A percentile compares a stretch with the other conserved stretches of the same genome.
phyloP scores from a whole-genome alignment of 805 yeast genomes.

The Lipomyces spencermartinsiae region DNA sequence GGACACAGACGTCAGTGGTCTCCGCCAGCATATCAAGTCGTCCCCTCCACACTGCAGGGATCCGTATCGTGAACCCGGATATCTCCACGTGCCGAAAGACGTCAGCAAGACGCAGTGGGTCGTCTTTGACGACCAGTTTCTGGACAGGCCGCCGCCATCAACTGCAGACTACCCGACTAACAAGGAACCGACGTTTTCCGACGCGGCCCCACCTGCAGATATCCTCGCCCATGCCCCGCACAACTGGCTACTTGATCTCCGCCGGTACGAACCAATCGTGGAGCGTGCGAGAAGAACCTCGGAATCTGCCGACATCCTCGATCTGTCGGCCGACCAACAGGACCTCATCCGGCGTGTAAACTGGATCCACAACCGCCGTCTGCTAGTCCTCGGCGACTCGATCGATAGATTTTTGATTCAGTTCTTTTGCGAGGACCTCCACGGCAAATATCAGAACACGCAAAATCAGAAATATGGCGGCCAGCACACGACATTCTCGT shows the following conservation, averaged over 20 bases:
- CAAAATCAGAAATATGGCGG: constrained; percentile 24
- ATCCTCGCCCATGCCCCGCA: constrained; percentile 21
- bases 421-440: constrained; percentile 26
- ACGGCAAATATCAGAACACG: constrained; percentile 1
- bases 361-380: constrained; percentile 35
- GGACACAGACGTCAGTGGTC: not conserved
- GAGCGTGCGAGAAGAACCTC: not conserved
- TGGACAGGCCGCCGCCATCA: constrained; percentile 26
- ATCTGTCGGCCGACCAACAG: constrained; percentile 16
- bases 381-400: constrained; percentile 34
- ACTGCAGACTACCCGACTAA: constrained; percentile 30
- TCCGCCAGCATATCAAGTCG: not conserved
- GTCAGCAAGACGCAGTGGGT: constrained; percentile 24
- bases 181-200: constrained; percentile 24
- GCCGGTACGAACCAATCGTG: constrained; percentile 13
- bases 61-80: constrained; percentile 33
- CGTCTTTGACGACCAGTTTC: constrained; percentile 15
- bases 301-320: not conserved
- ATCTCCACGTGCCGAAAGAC: constrained; percentile 15
- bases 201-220: constrained; percentile 21
- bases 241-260: constrained; percentile 25
- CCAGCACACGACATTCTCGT: constrained; percentile 31
- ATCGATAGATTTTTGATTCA: constrained; percentile 36
- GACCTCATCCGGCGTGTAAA: constrained; percentile 24
- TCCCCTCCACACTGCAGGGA: constrained; percentile 25